Evolutionary conservation across 2,329 filamentous ascomycete species (phyloP).

Genomic region (Alternaria ventricosa): DNA sequence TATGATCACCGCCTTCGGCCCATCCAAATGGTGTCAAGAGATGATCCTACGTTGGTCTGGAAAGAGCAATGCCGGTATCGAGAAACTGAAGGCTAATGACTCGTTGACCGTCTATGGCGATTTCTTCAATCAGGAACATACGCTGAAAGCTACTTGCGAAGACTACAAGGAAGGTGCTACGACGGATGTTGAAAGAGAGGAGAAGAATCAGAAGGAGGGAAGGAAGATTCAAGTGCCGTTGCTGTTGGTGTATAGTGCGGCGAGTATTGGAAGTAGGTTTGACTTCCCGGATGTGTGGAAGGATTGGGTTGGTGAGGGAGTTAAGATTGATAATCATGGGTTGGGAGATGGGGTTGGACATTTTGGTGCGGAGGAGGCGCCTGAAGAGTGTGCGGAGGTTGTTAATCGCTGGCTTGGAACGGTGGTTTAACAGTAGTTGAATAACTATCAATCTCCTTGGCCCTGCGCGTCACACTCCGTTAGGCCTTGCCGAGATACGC

Average conservation of each 20-base stretch:
- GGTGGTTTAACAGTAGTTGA: not conserved
- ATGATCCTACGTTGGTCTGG: constrained; percentile 49
- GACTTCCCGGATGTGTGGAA: constrained; percentile 60
- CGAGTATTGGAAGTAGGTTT: constrained; percentile 59
- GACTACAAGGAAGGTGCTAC: constrained; percentile 63
- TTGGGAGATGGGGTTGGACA: constrained; percentile 59
- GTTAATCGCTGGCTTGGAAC: not conserved
- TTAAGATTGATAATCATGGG: constrained; percentile 59
- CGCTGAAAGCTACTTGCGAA: constrained; percentile 60
- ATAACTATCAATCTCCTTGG: not conserved
- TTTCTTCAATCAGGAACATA: constrained; percentile 50
- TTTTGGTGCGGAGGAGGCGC: constrained; percentile 63
- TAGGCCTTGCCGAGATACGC: no score
- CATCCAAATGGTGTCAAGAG: constrained; percentile 48
- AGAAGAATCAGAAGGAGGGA: constrained; percentile 53
- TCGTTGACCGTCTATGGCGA: constrained; percentile 53
- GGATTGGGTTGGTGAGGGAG: constrained; percentile 51
- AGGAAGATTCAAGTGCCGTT: constrained; percentile 56
- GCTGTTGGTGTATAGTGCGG: constrained; percentile 59
- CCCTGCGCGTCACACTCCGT: no score
- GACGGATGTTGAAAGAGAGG: constrained; percentile 60
- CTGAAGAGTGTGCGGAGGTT: constrained; percentile 49
- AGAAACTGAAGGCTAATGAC: constrained; percentile 26
- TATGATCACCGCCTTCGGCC: constrained; percentile 54
- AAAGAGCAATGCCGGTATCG: constrained; percentile 14